Evolutionary conservation across 2,329 filamentous ascomycete genomes (phyloP), one percentile per base, ranked within the genome.

Genomic region (Graphium sp.): DNA sequence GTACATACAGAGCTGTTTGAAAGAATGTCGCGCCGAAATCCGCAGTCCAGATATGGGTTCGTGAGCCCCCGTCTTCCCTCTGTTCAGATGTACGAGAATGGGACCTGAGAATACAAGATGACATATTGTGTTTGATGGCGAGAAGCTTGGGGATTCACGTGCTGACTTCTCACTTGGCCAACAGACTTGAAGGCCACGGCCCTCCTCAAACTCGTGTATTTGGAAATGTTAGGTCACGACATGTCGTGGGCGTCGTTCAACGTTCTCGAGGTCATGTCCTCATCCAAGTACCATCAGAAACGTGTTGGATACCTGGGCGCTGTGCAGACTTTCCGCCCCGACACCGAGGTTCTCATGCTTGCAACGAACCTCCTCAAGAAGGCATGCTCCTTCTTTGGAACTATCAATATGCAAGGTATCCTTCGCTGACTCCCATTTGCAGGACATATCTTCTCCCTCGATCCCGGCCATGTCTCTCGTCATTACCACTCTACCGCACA

Each of bases 231-330:
- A 41, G 89, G 89, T 10, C 81, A 95, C 49, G 89, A 95, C 54
- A 98, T 98, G 89, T 94, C 87, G 4, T 98, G 89, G 89, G 89
- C 89, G 4, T 85, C 85, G 9, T 98, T 98, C 56, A 82, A 98
- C 50, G 87, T 95, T 29, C 74, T 98, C 26, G 89, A 98, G 57
- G 89, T 98, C 55, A 98, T 98, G 89, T 92, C 85, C 21, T 92
- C 83, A 22, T 65, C 78, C 26, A 95, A 94, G 49, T 92, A 92
- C 50, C 68, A 84, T 40, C 87, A 94, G 53, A 98, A 98, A 56
- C 70, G 87, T 38, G 83, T 94, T 24, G 89, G 87, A 33, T 98
- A 98, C 50, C 63, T 98, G 13, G 87, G 80, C 10, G 89, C 89
- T 7, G 84, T 93, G 18, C 89, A 98, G 61, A 95, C 79, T 59